phyloP scores from a whole-genome alignment of 1,284 basidiomycete genomes.

The Tilletia horrida region DNA sequence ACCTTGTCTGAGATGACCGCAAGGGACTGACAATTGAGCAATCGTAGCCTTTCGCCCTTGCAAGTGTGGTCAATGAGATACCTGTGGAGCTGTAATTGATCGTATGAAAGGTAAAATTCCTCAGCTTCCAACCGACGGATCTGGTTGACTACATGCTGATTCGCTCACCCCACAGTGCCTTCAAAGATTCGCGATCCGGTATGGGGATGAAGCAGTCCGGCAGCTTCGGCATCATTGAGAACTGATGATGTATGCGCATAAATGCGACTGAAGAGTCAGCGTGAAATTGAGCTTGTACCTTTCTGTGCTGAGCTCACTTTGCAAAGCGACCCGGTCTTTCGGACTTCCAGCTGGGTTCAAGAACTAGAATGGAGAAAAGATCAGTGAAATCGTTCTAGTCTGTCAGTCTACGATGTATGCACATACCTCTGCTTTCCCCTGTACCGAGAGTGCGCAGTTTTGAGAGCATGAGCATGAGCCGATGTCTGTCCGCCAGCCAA shows the following conservation, averaged over 20 bases:
- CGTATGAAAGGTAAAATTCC: background rate
- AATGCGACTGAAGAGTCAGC: conserved; percentile 65
- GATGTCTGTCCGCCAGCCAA: background rate
- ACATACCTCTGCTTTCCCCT: conserved; percentile 75
- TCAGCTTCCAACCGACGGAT: background rate
- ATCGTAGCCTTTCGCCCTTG: conserved; percentile 66
- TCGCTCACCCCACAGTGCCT: conserved; percentile 76
- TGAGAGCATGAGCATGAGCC: background rate
- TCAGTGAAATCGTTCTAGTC: conserved; percentile 50
- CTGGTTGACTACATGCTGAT: background rate
- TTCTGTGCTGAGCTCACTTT: conserved; percentile 63
- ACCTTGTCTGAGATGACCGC: conserved; percentile 34
- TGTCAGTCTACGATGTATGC: background rate
- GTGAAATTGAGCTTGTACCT: background rate
- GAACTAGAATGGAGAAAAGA: conserved; percentile 58
- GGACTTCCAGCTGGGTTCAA: conserved; percentile 96
- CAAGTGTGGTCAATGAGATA: conserved; percentile 81
- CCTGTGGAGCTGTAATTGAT: conserved; percentile 71
- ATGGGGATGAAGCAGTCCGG: conserved; percentile 76
- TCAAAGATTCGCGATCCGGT: conserved; percentile 93
- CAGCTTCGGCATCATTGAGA: conserved; percentile 76
- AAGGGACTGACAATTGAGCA: conserved; percentile 59
- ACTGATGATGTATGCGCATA: conserved; percentile 60
- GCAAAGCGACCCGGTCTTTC: conserved; percentile 90
- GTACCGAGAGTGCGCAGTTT: conserved; percentile 4